phyloP scores from a whole-genome alignment of 371 early-diverging fungal genomes.

The Mortierella polycephala region DNA sequence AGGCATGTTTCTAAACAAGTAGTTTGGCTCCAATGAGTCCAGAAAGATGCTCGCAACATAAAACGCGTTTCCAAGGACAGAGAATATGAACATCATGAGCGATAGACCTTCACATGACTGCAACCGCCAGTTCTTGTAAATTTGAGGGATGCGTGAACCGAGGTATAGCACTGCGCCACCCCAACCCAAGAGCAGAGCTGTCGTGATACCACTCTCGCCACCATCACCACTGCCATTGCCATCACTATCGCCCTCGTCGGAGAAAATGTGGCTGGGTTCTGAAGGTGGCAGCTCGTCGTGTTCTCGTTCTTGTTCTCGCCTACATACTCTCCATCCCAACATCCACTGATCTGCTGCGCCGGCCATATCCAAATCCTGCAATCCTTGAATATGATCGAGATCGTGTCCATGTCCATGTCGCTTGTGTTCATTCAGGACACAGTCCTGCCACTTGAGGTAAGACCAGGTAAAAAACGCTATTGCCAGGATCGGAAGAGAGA shows the following conservation, averaged over 20 bases:
- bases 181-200: constrained; percentile 21
- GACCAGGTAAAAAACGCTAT: constrained; percentile 18
- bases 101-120: constrained; percentile 81
- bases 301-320: constrained; percentile 11
- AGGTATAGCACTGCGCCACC: constrained; percentile 46
- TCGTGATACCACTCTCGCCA: neutral
- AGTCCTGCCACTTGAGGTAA: constrained; percentile 10
- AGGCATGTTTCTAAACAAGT: constrained; percentile 61
- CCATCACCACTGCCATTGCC: neutral
- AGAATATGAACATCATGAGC: constrained; percentile 81
- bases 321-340: constrained; percentile 14
- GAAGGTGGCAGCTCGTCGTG: constrained; percentile 14
- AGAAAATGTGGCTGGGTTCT: neutral
- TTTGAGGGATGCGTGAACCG: constrained; percentile 81
- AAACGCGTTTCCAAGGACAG: constrained; percentile 82
- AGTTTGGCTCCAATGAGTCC: constrained; percentile 53
- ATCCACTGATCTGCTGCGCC: neutral
- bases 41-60: constrained; percentile 64
- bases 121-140: constrained; percentile 76
- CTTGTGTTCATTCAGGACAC: neutral
- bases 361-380: neutral
- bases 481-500: constrained; percentile 9
- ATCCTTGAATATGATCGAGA: too few relatives aligned
- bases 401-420: too few relatives aligned
- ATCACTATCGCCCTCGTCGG: neutral